Conservation (phyloP, 2,329 filamentous ascomycete genomes). For the Paracorniculantispora psalliotae region DNA sequence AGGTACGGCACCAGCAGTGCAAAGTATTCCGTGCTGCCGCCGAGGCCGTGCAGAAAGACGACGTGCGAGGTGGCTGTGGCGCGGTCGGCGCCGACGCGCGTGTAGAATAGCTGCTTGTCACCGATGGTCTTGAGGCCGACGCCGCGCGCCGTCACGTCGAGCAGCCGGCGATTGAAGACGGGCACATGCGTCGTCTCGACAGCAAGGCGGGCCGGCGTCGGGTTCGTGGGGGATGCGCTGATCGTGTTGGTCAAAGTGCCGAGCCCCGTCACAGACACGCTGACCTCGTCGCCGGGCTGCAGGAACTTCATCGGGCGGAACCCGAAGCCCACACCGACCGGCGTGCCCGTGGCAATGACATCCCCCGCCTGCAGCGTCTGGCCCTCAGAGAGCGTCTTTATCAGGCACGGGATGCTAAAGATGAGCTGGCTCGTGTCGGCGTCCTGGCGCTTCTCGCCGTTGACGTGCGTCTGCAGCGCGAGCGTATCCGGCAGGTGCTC, state of each 20-base stretch:
- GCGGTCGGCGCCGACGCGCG: conserved; percentile 23
- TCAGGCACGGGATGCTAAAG: conserved; percentile 37
- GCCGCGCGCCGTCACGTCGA: conserved; percentile 15
- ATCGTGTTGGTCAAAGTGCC: conserved; percentile 32
- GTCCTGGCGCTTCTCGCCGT: conserved; percentile 41
- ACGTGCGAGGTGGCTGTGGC: conserved; percentile 23
- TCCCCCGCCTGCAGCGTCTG: conserved; percentile 42
- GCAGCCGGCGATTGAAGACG: background rate
- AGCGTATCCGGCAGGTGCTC: conserved; percentile 30
- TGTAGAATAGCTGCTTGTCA: conserved; percentile 37
- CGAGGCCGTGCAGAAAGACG: conserved; percentile 53
- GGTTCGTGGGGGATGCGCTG: conserved; percentile 23
- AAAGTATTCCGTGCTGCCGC: conserved; percentile 41
- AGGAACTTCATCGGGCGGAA: conserved; percentile 32
- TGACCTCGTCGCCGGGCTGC: conserved; percentile 36
- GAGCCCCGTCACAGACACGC: conserved; percentile 21
- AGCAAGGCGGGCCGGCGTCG: conserved; percentile 8
- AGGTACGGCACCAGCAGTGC: conserved; percentile 37
- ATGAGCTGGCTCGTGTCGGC: conserved; percentile 42
- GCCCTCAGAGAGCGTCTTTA: conserved; percentile 36
- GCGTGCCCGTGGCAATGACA: conserved; percentile 41
- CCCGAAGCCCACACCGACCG: conserved; percentile 44
- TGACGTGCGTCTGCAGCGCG: conserved; percentile 35
- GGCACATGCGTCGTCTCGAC: background rate
- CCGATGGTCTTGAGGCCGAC: conserved; percentile 33